phyloP scores from a whole-genome alignment of 768 basidiomycete species.

The Coprinopsis sp. region DNA sequence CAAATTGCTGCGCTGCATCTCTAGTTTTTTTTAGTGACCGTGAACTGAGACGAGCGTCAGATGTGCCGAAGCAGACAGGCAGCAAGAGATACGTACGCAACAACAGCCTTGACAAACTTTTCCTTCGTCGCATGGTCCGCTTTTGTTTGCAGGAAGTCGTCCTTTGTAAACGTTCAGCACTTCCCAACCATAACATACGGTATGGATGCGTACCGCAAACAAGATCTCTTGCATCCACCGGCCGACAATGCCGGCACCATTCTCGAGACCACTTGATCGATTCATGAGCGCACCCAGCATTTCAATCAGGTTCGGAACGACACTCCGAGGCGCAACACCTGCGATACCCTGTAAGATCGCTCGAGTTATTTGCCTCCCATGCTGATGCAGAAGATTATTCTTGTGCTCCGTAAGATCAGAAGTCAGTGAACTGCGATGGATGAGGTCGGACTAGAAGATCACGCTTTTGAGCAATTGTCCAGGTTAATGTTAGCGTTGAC shows the following conservation, averaged over 20 bases:
- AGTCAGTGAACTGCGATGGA: slow-evolving; percentile 60
- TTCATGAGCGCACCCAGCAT: slow-evolving; percentile 64
- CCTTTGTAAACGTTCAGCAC: slow-evolving; percentile 33
- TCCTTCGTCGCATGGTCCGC: slow-evolving; percentile 74
- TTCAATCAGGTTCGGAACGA: slow-evolving; percentile 80
- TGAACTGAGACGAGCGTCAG: slow-evolving; percentile 38
- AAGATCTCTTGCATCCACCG: slow-evolving; percentile 73
- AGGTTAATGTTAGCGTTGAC: slow-evolving; percentile 25
- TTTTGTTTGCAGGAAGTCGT: slow-evolving; percentile 68
- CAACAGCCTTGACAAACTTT: slow-evolving; percentile 67
- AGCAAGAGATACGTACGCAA: slow-evolving; percentile 42
- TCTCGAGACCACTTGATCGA: slow-evolving; percentile 34
- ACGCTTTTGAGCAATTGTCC: no score
- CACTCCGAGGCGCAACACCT: slow-evolving; percentile 77
- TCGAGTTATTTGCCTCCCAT: slow-evolving; percentile 66
- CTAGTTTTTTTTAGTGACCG: slow-evolving; percentile 68
- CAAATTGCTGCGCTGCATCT: slow-evolving; percentile 86
- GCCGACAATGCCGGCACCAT: slow-evolving; percentile 31
- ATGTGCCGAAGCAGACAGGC: neutral
- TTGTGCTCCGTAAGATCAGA: slow-evolving; percentile 56
- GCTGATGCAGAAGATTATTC: slow-evolving; percentile 36
- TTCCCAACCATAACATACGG: neutral
- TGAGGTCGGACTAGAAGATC: slow-evolving; percentile 50
- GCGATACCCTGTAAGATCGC: slow-evolving; percentile 79
- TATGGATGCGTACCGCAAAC: slow-evolving; percentile 43